A percentile compares a stretch with the other conserved stretches of the same genome.
Conservation (phyloP, 2,329 filamentous ascomycete genomes). For the Aspergillus carbonarius region DNA sequence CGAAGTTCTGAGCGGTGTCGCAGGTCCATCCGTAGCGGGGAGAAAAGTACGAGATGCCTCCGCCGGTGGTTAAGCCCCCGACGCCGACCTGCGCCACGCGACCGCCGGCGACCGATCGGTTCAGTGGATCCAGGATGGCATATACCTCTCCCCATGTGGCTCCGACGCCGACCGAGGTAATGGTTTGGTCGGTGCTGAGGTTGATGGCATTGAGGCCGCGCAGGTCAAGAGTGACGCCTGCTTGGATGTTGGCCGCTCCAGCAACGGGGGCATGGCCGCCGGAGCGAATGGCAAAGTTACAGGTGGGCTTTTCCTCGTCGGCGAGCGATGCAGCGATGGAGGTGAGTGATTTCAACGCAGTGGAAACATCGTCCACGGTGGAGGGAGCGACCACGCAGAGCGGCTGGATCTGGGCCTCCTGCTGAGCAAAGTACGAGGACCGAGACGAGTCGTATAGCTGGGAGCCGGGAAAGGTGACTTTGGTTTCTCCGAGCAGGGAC, state of each 20-base stretch:
- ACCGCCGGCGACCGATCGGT: slow-evolving; percentile 23
- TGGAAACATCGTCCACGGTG: slow-evolving; percentile 18
- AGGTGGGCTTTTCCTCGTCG: not conserved
- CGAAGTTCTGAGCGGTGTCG: slow-evolving; percentile 46
- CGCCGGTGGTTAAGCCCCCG: slow-evolving; percentile 22
- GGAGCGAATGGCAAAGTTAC: slow-evolving; percentile 18
- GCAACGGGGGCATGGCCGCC: slow-evolving; percentile 13
- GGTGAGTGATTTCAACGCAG: slow-evolving; percentile 2
- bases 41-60: slow-evolving; percentile 20
- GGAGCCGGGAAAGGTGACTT: slow-evolving; percentile 10
- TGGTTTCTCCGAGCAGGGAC: not conserved
- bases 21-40: slow-evolving; percentile 15
- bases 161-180: slow-evolving; percentile 9
- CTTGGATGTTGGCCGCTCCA: slow-evolving; percentile 14
- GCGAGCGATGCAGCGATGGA: not conserved
- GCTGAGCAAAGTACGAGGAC: slow-evolving; percentile 14
- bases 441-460: slow-evolving; percentile 6
- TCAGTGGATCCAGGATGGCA: slow-evolving; percentile 13
- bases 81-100: slow-evolving; percentile 27
- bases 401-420: slow-evolving; percentile 16
- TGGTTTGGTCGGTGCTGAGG: slow-evolving; percentile 6
- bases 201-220: slow-evolving; percentile 11
- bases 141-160: slow-evolving; percentile 18
- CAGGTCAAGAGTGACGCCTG: slow-evolving; percentile 18
- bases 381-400: slow-evolving; percentile 22